Base-by-base conservation (phyloP, 1,284 basidiomycete species). In the Testicularia cyperi region DNA sequence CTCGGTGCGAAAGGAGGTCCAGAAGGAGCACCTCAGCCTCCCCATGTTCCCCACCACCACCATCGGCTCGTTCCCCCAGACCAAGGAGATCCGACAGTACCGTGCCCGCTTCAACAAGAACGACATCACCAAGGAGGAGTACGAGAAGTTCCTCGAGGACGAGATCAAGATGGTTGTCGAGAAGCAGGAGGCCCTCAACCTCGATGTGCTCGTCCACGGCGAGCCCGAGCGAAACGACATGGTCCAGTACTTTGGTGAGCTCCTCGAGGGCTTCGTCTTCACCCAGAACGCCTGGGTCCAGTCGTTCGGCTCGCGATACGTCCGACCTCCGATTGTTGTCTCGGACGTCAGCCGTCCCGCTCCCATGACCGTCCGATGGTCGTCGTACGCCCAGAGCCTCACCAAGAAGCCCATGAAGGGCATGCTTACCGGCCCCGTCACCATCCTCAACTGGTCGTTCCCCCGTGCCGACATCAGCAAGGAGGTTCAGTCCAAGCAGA, bases 401-500 rank as follows among this genome's bases (percentile, higher is more conserved):
- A 90, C 92, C 71, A 81, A 85, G 78, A 88, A 86, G 80, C 91
- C 94, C 75, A 94, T 99, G 90, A 99, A 99, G 87, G 94, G 94
- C 72, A 98, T 98, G 95, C 73, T 79, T 62, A 94, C 94, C 57
- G 92, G 92, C 61, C 78, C 77, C 31, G 78, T 79, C 58, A 79
- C 78, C 46, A 96, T 98, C 80, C 85, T 98, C 79, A 97, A 97
- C 85, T 98, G 95, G 95, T 98, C 95, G 31, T 99, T 98, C 94
- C 95, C 95, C 75, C 94, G 95, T 81, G 91, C 90, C 69, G 95
- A 99, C 79, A 88, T 98, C 74, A 85, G 88, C 55, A 90, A 90
- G 79, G 95, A 98, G 81, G 79, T 94, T 62, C 95, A 99, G 82
- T 92, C 91, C 78, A 92, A 92, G 83, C 95, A 99, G 80, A 87